These are phyloP conservation scores for Penicillium lividum DNA, from an alignment of 495 filamentous ascomycete genomes.

Conservation along the genomic window DNA sequence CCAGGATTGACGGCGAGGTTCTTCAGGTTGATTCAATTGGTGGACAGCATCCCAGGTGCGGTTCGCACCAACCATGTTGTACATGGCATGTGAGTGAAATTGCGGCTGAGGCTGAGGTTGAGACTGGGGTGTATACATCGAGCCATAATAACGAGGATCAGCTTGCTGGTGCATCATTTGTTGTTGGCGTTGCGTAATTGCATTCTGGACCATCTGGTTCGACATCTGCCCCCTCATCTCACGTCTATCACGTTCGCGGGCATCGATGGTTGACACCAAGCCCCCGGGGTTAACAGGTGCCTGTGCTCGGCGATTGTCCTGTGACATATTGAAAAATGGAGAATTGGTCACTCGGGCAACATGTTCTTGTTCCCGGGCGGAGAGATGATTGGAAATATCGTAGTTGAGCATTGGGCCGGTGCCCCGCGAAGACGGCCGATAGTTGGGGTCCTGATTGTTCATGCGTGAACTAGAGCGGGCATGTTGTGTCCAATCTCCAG, in stretches of 20 bases:
- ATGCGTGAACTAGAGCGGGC: conserved; percentile 45
- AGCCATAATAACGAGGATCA: conserved; percentile 25
- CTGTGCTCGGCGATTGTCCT: conserved; percentile 46
- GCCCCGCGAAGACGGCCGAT: conserved; percentile 54
- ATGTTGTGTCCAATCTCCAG: conserved; percentile 58
- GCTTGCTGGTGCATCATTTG: conserved; percentile 49
- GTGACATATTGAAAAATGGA: conserved; percentile 72
- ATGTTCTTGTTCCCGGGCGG: conserved; percentile 92
- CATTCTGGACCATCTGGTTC: conserved; percentile 73
- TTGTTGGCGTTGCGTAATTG: conserved; percentile 73
- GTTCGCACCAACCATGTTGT: conserved; percentile 44
- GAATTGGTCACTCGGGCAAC: conserved; percentile 84
- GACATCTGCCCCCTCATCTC: conserved; percentile 70
- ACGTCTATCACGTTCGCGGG: conserved; percentile 71
- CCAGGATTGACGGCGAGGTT: conserved; percentile 44
- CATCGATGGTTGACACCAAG: conserved; percentile 74
- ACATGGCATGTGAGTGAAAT: conserved; percentile 25
- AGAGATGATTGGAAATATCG: conserved; percentile 68
- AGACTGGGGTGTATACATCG: conserved; percentile 24
- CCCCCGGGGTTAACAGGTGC: conserved; percentile 54
- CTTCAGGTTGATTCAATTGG: conserved; percentile 35
- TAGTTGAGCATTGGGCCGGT: conserved; percentile 44
- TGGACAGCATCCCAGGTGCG: conserved; percentile 46
- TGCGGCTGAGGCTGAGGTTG: conserved; percentile 10
- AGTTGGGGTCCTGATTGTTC: conserved; percentile 40